Percentiles rank a stretch among this genome's conserved stretches.
Evolutionary conservation across 345 rosid genomes (phyloP).

Genomic region (Eucalyptus camaldulensis): DNA sequence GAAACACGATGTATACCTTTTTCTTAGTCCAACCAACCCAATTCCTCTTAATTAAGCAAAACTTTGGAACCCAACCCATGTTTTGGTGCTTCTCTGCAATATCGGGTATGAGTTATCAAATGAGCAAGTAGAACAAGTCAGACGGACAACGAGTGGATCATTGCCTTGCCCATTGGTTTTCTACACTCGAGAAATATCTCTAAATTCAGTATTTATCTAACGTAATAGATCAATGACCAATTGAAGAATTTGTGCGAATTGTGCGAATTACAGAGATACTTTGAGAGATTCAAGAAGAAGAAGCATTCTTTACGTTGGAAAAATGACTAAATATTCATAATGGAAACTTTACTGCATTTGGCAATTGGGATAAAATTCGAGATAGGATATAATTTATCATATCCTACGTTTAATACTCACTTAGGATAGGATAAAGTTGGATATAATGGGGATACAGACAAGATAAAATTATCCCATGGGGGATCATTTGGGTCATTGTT

Average conservation of each 20-base stretch:
- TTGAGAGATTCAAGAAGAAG: neutral
- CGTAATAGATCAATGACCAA: neutral
- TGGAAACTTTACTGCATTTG: neutral
- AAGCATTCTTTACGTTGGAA: too few species aligned
- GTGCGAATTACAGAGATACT: too few species aligned
- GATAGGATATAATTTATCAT: too few species aligned
- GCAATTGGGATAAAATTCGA: too few species aligned
- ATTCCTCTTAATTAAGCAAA: neutral
- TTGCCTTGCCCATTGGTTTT: neutral
- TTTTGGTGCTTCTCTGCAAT: neutral
- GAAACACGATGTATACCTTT: neutral
- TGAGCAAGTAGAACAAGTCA: neutral
- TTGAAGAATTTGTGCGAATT: neutral
- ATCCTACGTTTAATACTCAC: too few species aligned
- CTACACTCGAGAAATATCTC: neutral
- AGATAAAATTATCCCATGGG: too few species aligned
- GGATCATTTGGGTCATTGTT: too few species aligned
- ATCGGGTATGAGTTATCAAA: neutral
- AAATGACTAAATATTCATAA: neutral
- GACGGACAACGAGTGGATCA: neutral
- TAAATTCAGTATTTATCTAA: too few species aligned
- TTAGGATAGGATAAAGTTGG: too few species aligned
- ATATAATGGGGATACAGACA: too few species aligned
- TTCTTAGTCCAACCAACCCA: neutral
- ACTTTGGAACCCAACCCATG: neutral